Evolutionary conservation across 2,329 filamentous ascomycete species (phyloP).

Genomic region (Colletotrichum liaoningense): DNA sequence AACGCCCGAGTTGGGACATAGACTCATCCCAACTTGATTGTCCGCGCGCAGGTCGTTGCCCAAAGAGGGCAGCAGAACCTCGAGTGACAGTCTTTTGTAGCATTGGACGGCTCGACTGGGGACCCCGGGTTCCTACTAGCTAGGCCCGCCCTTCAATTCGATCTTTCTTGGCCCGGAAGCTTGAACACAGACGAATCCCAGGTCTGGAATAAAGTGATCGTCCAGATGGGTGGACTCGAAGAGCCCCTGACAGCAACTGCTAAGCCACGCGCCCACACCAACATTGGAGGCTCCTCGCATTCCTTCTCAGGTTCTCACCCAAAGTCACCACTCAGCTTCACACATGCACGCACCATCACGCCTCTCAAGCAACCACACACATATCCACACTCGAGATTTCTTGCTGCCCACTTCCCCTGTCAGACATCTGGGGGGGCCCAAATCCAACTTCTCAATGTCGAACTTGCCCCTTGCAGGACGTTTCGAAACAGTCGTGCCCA

Average conservation of each 20-base stretch:
- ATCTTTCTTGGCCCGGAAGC: slow-evolving; percentile 18
- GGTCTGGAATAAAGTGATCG: slow-evolving; percentile 31
- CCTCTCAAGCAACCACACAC: neutral
- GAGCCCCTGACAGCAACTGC: neutral
- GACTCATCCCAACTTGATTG: slow-evolving; percentile 33
- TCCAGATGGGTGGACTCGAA: slow-evolving; percentile 4
- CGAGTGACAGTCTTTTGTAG: neutral
- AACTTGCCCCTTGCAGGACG: slow-evolving; percentile 13
- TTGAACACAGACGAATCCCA: slow-evolving; percentile 15
- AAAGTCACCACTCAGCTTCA: neutral
- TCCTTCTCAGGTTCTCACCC: neutral
- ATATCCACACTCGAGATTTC: neutral
- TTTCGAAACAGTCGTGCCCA: slow-evolving; percentile 28
- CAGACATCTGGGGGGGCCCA: neutral
- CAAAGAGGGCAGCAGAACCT: slow-evolving; percentile 6
- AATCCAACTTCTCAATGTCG: slow-evolving; percentile 18
- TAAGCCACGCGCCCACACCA: slow-evolving; percentile 22
- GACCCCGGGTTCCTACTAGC: slow-evolving; percentile 21
- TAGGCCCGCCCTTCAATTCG: slow-evolving; percentile 29
- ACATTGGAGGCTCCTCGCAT: neutral
- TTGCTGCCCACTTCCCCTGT: neutral
- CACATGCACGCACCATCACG: slow-evolving; percentile 3
- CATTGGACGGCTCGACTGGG: slow-evolving; percentile 7
- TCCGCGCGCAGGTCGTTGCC: slow-evolving; percentile 19
- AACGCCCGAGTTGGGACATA: slow-evolving; percentile 14